A percentile compares a stretch with the other conserved stretches of the same genome.
Evolutionary conservation across 148 eudicot genomes (phyloP).

Genomic region (Gaultheria prostrata): DNA sequence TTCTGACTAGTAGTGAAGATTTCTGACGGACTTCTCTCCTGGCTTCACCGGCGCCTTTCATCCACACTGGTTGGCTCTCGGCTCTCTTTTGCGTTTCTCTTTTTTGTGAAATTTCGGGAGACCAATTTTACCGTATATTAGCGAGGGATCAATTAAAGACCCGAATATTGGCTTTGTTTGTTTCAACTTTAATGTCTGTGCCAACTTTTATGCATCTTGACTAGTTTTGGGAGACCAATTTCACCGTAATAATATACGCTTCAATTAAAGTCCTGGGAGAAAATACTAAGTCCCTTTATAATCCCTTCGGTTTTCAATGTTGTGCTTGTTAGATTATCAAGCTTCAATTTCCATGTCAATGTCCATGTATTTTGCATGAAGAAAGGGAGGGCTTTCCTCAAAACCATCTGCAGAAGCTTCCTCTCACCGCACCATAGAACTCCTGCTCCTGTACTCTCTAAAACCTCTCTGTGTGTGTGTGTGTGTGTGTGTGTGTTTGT

Average conservation of each 20-base stretch:
- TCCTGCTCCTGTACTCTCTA: neutral
- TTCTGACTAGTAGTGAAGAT: too few relatives aligned
- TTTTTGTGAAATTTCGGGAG: neutral
- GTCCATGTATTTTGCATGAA: neutral
- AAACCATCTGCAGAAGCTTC: neutral
- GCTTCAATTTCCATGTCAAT: neutral
- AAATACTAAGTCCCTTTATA: neutral
- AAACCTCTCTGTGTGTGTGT: too few relatives aligned
- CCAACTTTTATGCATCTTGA: neutral
- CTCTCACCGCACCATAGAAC: neutral
- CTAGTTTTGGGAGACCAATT: neutral
- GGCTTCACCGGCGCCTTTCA: too few relatives aligned
- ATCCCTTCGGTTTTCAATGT: too few relatives aligned
- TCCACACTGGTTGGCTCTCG: neutral
- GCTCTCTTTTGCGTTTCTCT: too few relatives aligned
- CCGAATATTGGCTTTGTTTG: neutral
- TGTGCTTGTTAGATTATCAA: too few relatives aligned
- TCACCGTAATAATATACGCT: too few relatives aligned
- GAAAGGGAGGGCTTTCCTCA: neutral
- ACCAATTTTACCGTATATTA: neutral
- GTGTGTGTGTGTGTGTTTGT: too few relatives aligned
- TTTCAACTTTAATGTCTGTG: too few relatives aligned
- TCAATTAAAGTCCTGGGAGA: neutral
- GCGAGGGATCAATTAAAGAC: neutral
- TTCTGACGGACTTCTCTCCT: too few relatives aligned